phyloP scores from a whole-genome alignment of 2,329 filamentous ascomycete species.

The Basipetospora sp. region DNA sequence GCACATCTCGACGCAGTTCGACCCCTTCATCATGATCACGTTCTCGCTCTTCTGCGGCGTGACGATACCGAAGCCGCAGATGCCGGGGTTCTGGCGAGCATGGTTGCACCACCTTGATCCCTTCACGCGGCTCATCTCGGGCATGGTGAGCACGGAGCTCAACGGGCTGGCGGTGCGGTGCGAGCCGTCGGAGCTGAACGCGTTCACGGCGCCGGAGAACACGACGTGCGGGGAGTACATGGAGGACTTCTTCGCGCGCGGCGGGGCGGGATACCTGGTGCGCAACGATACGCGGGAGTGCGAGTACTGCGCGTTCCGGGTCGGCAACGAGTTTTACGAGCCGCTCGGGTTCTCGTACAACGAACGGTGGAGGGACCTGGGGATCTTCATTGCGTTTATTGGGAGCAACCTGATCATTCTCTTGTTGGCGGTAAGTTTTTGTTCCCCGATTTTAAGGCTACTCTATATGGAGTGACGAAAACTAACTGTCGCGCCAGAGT shows the following conservation, averaged over 20 bases:
- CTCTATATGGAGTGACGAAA: not conserved
- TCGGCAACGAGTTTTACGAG: conserved; percentile 68
- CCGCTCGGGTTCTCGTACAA: conserved; percentile 51
- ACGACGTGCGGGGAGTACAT: conserved; percentile 65
- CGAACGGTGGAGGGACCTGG: conserved; percentile 67
- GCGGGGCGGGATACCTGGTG: conserved; percentile 59
- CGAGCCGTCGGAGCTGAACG: conserved; percentile 44
- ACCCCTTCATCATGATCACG: conserved; percentile 69
- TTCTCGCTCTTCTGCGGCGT: conserved; percentile 82
- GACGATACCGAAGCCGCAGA: conserved; percentile 62
- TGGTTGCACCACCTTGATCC: conserved; percentile 77
- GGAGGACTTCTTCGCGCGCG: conserved; percentile 49
- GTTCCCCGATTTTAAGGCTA: too few species aligned
- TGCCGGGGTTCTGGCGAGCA: conserved; percentile 61
- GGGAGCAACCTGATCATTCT: conserved; percentile 58
- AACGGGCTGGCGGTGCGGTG: conserved; percentile 52
- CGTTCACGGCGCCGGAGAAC: conserved; percentile 50
- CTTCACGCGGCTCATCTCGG: conserved; percentile 67
- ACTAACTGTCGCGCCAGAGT: conserved; percentile 18
- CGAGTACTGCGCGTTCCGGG: conserved; percentile 66
- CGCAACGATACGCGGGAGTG: conserved; percentile 46
- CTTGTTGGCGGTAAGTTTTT: conserved; percentile 38
- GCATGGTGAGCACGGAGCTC: conserved; percentile 66
- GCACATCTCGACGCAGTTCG: conserved; percentile 65
- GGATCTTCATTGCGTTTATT: conserved; percentile 63